Evolutionary conservation across 192 early-diverging fungal species (phyloP), one percentile per base, ranked within the genome.

Genomic region (Pilobolus umbonatus): DNA sequence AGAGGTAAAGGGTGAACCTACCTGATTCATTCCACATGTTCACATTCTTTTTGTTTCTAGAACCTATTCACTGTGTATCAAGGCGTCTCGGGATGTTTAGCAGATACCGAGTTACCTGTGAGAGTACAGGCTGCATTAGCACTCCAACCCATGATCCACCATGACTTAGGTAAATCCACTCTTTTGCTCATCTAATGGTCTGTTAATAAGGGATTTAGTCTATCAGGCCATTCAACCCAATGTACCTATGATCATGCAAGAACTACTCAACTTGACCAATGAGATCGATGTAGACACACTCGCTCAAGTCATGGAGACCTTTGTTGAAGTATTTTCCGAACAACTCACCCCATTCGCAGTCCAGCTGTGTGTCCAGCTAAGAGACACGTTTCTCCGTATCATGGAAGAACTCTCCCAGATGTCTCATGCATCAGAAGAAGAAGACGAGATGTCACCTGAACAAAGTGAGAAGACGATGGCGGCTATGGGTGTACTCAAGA

Each of bases 201-300:
- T 35, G 34, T 32, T 42, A 62, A 5, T 0, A 11, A 24, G 2
- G 9, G 1, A 25, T 25, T 24, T 62, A 71, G 80, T 91, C 12
- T 76, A 78, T 54, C 77, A 85, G 9, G 83, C 82, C 4, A 74
- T 98, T 65, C 77, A 81, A 55, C 88, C 85, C n/a, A 84, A 86
- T 43, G 74, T 94, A 21, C 85, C 90, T 24, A 75, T 83, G 36
- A 83, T 96, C 25, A 96, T 98, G 87, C 84, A 92, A 63, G 68
- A 69, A 14, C 78, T 96, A 47, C 74, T 99, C 45, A 78, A 86
- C 30, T 75, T 96, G 43, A 95, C 88, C 4, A 93, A 94, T 76
- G 80, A 94, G 71, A 92, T 96, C 50, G 95, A 99, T 71, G 81
- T 91, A 53, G 95, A 97, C 62, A 89, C 83, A 5, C 73, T 99